Conservation (phyloP, 352 stramenopile genomes). For the Salisapilia sapeloensis region DNA sequence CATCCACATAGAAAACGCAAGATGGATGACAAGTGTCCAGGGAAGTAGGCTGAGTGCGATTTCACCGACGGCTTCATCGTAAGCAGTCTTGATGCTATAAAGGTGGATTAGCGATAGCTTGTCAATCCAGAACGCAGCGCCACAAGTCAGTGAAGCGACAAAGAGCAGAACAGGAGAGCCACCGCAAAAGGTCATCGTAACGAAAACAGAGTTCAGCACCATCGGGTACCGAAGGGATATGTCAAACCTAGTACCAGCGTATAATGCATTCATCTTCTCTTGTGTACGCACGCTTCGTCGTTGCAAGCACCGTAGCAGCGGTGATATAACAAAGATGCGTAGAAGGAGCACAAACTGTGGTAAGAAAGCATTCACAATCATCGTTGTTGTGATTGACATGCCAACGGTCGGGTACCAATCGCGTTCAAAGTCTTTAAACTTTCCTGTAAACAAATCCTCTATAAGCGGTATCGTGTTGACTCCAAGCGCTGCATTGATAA, state of each 20-base stretch:
- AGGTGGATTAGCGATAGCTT: slow-evolving; percentile 30
- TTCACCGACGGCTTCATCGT: slow-evolving; percentile 21
- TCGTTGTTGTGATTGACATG: slow-evolving; percentile 29
- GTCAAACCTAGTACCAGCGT: slow-evolving; percentile 21
- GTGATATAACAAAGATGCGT: slow-evolving; percentile 11
- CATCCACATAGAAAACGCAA: slow-evolving; percentile 34
- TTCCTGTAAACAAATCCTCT: slow-evolving; percentile 17
- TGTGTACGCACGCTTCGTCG: slow-evolving; percentile 15
- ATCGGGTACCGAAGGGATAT: slow-evolving; percentile 34
- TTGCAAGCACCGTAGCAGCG: slow-evolving; percentile 10
- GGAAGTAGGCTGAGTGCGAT: slow-evolving; percentile 16
- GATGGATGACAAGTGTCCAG: slow-evolving; percentile 24
- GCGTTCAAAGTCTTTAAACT: slow-evolving; percentile 28
- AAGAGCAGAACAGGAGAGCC: slow-evolving; percentile 25
- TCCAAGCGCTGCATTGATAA: slow-evolving; percentile 28
- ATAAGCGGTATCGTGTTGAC: slow-evolving; percentile 9
- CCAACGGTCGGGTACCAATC: slow-evolving; percentile 36
- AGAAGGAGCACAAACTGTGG: slow-evolving; percentile 22
- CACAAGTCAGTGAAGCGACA: slow-evolving; percentile 12
- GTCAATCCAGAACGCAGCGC: slow-evolving; percentile 23
- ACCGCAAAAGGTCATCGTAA: slow-evolving; percentile 38
- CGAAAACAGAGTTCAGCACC: slow-evolving; percentile 41
- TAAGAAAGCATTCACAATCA: slow-evolving; percentile 28
- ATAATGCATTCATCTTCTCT: slow-evolving; percentile 24
- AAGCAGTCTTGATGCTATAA: slow-evolving; percentile 27